Percentiles rank a stretch among this genome's conserved stretches.
These are phyloP conservation scores for Drechslerella dactyloides DNA, from an alignment of 2,329 filamentous ascomycete genomes.

Conservation along the genomic window DNA sequence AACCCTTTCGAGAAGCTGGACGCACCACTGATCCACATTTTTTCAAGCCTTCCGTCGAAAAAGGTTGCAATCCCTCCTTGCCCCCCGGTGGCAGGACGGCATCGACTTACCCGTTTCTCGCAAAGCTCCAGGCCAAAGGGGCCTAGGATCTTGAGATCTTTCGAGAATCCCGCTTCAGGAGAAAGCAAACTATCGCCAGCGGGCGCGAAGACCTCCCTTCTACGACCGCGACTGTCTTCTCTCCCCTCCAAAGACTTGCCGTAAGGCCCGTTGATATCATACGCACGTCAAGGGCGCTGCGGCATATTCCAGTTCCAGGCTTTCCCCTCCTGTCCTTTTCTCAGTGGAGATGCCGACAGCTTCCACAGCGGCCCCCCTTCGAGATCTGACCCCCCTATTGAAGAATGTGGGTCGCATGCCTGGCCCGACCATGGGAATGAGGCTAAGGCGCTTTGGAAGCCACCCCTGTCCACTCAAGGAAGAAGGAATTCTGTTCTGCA, in stretches of 20 bases:
- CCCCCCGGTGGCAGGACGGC: slow-evolving; percentile 23
- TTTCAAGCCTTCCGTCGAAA: slow-evolving; percentile 23
- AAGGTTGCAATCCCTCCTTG: slow-evolving; percentile 37
- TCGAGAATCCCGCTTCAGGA: slow-evolving; percentile 39
- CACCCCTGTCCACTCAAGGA: slow-evolving; percentile 24
- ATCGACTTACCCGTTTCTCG: slow-evolving; percentile 36
- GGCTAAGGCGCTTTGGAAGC: slow-evolving; percentile 18
- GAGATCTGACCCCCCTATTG: slow-evolving; percentile 36
- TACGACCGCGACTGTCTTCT: not conserved
- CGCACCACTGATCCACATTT: slow-evolving; percentile 39
- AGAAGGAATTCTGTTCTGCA: slow-evolving; percentile 45
- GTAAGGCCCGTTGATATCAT: slow-evolving; percentile 3
- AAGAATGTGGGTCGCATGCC: slow-evolving; percentile 47
- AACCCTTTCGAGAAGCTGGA: slow-evolving; percentile 49
- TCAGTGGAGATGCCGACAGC: not conserved
- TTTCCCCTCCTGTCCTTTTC: not conserved
- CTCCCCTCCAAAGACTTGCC: not conserved
- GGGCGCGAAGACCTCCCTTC: slow-evolving; percentile 1
- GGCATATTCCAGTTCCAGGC: not conserved
- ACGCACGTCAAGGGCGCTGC: not conserved
- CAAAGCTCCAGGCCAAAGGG: slow-evolving; percentile 11
- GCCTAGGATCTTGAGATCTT: slow-evolving; percentile 30
- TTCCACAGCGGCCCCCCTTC: slow-evolving; percentile 15
- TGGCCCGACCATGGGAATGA: slow-evolving; percentile 48
- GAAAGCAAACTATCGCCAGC: not conserved